Evolutionary conservation across 441 rosid species (phyloP).

Genomic region (Metrosideros polymorpha): DNA sequence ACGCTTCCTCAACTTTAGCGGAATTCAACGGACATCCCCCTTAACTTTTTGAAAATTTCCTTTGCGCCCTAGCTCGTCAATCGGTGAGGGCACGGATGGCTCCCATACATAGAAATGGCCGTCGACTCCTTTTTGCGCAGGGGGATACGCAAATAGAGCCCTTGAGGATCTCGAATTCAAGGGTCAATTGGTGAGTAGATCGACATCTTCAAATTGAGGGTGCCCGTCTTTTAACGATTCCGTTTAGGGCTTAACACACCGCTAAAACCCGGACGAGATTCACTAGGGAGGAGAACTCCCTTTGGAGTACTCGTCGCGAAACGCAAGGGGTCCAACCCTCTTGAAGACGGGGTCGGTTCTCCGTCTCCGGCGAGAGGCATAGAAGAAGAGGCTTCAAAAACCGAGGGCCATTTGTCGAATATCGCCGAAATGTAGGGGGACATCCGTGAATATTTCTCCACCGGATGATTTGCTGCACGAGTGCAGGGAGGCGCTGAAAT

Average conservation of each 20-base stretch:
- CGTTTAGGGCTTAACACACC: background rate
- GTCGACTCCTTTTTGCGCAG: background rate
- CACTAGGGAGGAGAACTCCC: background rate
- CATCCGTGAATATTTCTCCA: background rate
- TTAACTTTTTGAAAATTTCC: background rate
- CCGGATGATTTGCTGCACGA: background rate
- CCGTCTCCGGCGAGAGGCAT: background rate
- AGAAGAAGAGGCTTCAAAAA: background rate
- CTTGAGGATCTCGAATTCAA: background rate
- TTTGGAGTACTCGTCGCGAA: background rate
- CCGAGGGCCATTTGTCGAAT: background rate
- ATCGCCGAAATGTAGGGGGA: background rate
- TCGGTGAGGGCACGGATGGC: background rate
- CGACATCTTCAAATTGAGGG: background rate
- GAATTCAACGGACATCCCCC: background rate
- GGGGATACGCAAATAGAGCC: background rate
- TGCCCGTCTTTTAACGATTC: background rate
- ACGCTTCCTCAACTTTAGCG: background rate
- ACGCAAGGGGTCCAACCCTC: background rate
- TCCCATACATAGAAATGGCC: too few species aligned
- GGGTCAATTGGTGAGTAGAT: background rate
- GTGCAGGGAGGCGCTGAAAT: background rate
- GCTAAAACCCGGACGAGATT: background rate
- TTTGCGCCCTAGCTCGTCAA: background rate
- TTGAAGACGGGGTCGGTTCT: background rate